Evolutionary conservation across 129 eudicot genomes (phyloP).

Genomic region (Centrapalus pauciflorus): DNA sequence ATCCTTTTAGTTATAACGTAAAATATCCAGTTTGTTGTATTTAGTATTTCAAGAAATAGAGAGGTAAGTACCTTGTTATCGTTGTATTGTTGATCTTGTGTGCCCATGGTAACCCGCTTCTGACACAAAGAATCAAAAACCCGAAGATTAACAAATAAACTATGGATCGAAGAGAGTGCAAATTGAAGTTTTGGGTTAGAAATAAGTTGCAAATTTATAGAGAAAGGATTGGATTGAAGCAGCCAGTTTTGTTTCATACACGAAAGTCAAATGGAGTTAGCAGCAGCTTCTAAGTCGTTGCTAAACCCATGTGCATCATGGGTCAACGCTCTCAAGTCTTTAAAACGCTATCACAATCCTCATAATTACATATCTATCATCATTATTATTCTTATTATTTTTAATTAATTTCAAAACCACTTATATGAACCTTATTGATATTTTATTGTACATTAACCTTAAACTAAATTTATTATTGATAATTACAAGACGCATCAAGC

Average conservation of each 20-base stretch:
- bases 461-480: no score
- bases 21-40: no score
- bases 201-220: constrained; percentile 12
- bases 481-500: no score
- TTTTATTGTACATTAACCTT: no score
- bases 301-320: constrained; percentile 20
- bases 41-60: neutral
- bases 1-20: no score
- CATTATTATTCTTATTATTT: no score
- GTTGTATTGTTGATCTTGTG: constrained; percentile 23
- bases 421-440: no score
- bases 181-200: constrained; percentile 3
- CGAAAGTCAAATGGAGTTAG: constrained; percentile 14
- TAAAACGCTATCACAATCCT: no score
- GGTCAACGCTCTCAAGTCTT: constrained; percentile 20
- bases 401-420: no score
- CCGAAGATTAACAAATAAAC: neutral
- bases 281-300: constrained; percentile 31
- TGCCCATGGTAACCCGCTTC: constrained; percentile 20
- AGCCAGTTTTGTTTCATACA: neutral
- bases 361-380: no score
- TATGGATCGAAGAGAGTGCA: neutral
- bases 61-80: constrained; percentile 18
- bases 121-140: neutral
- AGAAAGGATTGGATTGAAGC: neutral